Base-by-base conservation (phyloP, 768 basidiomycete species). In the Russula sp. region DNA sequence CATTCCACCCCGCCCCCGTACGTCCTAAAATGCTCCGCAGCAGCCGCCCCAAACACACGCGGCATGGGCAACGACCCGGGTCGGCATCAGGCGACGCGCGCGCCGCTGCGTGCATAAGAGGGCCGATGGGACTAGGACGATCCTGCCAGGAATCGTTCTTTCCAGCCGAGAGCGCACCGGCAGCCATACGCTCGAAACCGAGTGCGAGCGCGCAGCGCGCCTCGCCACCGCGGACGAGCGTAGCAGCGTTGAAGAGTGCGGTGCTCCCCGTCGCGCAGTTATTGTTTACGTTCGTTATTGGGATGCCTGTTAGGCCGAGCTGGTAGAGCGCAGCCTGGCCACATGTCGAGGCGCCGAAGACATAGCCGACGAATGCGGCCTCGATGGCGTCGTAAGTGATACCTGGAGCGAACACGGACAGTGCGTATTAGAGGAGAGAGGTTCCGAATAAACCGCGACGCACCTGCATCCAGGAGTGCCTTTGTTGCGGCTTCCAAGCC, bases 401-500 rank as follows among this genome's bases (percentile, higher is more conserved):
- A n/a, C 92, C 91, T 89, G 28, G 66, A 38, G 28, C 44, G 66
- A 38, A 14, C 44, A 22, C 11, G n/a, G 10, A 7, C 5, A 5
- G 13, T 6, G 9, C 0, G n/a, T 4, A 9, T 18, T 5, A 22
- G 16, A 4, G 11, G 46, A 24, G n/a, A 26, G 22, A 10, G 16
- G 50, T 56, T 24, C 26, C 30, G 22, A 16, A 44, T 32, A 32
- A 10, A 1, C 22, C 5, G 36, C 57, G 56, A 60, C 75, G 56
- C 57, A 86, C 88, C 89, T 67, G 92, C 91, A 69, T 94, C 92
- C 18, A 94, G 82, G 26, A 94, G 79, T 0, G 92, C 92, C 70
- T 94, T 94, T 1, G 90, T 91, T 1, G 89, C 83, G 1, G 92
- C 92, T 73, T 94, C 92, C 49, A 93, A 77, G 8, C 90, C 91